A percentile compares a stretch with the other conserved stretches of the same genome.
Evolutionary conservation across 1,139 yeast genomes (phyloP).

Genomic region (Blastobotrys malaysiensis): DNA sequence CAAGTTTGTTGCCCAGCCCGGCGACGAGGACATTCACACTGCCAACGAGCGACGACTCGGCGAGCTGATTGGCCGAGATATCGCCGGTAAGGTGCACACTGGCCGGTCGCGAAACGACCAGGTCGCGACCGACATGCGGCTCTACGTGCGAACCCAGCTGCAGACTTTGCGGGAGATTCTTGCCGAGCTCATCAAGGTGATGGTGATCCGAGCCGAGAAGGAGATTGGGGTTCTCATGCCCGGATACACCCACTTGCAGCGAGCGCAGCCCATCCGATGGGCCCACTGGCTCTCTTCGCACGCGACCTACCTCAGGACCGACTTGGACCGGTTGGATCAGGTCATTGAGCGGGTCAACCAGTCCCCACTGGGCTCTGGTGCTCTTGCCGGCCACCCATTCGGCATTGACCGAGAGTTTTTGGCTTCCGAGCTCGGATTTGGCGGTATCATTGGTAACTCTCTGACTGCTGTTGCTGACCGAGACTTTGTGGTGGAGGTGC

Average conservation of each 20-base stretch:
- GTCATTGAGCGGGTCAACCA: slow-evolving; percentile 76
- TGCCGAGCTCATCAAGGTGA: slow-evolving; percentile 56
- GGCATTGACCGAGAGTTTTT: slow-evolving; percentile 92
- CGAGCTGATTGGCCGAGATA: slow-evolving; percentile 85
- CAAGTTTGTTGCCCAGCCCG: slow-evolving; percentile 73
- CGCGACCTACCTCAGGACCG: slow-evolving; percentile 91
- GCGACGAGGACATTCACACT: slow-evolving; percentile 97
- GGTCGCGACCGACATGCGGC: slow-evolving; percentile 97
- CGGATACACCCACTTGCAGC: slow-evolving; percentile 96
- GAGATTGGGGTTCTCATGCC: slow-evolving; percentile 96
- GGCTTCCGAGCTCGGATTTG: slow-evolving; percentile 46
- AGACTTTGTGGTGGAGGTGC: slow-evolving; percentile 93
- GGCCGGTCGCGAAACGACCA: slow-evolving; percentile 98
- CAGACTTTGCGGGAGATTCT: slow-evolving; percentile 54
- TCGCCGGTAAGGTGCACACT: slow-evolving; percentile 97
- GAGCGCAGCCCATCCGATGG: slow-evolving; percentile 99
- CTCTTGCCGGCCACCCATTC: slow-evolving; percentile 97
- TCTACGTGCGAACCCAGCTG: slow-evolving; percentile 78
- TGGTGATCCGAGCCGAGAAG: slow-evolving; percentile 67
- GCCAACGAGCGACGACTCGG: slow-evolving; percentile 98
- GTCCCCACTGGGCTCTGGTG: slow-evolving; percentile 95
- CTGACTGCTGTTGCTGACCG: slow-evolving; percentile 94
- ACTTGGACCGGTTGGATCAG: slow-evolving; percentile 76
- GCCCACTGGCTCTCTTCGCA: slow-evolving; percentile 93
- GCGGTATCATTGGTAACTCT: slow-evolving; percentile 88